Base-by-base conservation (phyloP, 164 flowering plant genomes). In the Paratinospora sagittata region DNA sequence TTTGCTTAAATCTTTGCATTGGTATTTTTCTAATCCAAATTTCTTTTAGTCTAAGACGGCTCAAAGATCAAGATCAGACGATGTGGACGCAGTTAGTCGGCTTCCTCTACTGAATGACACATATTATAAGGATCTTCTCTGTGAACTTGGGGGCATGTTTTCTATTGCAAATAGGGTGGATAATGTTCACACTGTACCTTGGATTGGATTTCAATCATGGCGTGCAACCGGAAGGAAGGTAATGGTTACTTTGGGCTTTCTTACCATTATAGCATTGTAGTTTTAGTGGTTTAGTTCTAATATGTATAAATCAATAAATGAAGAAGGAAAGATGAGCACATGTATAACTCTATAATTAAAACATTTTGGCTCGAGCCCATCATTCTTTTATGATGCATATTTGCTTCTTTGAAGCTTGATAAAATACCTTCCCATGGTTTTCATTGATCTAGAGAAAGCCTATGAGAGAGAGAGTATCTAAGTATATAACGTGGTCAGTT, bases 141-240 rank as follows among this genome's bases (percentile, higher is more conserved):
- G 98, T 78, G 98, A 96, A 78, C 74, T 87, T 66, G 96, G 98
- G 27, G 99, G 99, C 75, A 90, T 96, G 95, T 86, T 93, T 82
- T 74, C 99, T 30, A 78, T 96, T 85, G 97, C 99, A 62, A 87
- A 86, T 67, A 84, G 62, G 74, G 84, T 92, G 76, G 99, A 95
- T 74, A 77, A 82, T 73, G 81, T 92, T 82, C 99, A 96, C 82
- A 87, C 72, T 74, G 81, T 88, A 76, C 97, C 99, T 70, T 96
- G 99, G 99, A 93, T 96, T 77, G 99, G 99, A 57, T 96, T 93
- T 76, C 97, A 96, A 79, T 93, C 99, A 71, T 96, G 98, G 98
- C 93, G 75, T 77, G 92, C 99, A 70, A 74, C 88, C 76, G 97
- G 93, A 73, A 91, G 89, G 77, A 88, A 86, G 93, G 98, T 93